Evolutionary conservation across 2,329 filamentous ascomycete species (phyloP).

Genomic region (Chrysoporthe austroafricana): DNA sequence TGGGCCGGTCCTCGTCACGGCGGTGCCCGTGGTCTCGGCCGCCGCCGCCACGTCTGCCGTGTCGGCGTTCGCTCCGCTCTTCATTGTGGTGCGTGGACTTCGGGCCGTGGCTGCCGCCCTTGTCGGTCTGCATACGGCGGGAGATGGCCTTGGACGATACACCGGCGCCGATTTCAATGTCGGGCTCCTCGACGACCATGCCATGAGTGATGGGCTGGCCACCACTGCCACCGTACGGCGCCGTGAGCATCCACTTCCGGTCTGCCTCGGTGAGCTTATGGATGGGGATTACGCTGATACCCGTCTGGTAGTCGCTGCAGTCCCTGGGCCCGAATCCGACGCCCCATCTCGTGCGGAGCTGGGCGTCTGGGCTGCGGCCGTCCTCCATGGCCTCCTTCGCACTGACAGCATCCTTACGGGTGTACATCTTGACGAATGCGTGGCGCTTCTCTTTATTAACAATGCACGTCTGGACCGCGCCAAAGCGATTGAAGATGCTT

Average conservation of each 20-base stretch:
- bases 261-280: slow-evolving; percentile 92
- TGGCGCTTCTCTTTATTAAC: slow-evolving; percentile 98
- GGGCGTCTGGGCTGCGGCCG: slow-evolving; percentile 70
- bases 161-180: slow-evolving; percentile 97
- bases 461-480: slow-evolving; percentile 93
- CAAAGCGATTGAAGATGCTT: slow-evolving; percentile 77
- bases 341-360: slow-evolving; percentile 90
- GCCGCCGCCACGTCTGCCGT: slow-evolving; percentile 28
- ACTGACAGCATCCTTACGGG: slow-evolving; percentile 77
- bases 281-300: slow-evolving; percentile 92
- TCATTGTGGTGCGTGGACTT: slow-evolving; percentile 58
- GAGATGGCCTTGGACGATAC: slow-evolving; percentile 91
- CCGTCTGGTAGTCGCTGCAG: slow-evolving; percentile 93
- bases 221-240: slow-evolving; percentile 90
- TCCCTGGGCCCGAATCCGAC: slow-evolving; percentile 96
- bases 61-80: slow-evolving; percentile 27
- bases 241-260: slow-evolving; percentile 94
- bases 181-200: slow-evolving; percentile 92
- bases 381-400: slow-evolving; percentile 90
- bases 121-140: slow-evolving; percentile 70
- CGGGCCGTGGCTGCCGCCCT: slow-evolving; percentile 66
- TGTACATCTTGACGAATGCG: slow-evolving; percentile 98
- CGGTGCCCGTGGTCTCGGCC: slow-evolving; percentile 32
- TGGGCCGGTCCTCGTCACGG: slow-evolving; percentile 36
- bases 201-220: slow-evolving; percentile 79